Evolutionary conservation across 768 basidiomycete genomes (phyloP).

Genomic region (Boletus subcaerulescens): DNA sequence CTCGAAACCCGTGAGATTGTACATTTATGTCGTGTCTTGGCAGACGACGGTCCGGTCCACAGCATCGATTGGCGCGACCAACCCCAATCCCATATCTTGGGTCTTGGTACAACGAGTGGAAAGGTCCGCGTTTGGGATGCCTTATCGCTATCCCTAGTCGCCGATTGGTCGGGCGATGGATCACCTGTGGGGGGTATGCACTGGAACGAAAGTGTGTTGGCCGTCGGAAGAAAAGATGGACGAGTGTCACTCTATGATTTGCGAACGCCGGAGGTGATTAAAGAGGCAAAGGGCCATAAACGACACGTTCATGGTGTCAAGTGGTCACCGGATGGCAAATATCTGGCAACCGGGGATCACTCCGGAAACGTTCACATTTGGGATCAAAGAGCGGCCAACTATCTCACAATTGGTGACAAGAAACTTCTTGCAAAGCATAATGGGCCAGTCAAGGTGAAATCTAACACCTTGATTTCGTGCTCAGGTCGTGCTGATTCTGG

Average conservation of each 20-base stretch:
- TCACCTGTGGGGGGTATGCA: constrained; percentile 40
- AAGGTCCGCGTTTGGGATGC: constrained; percentile 56
- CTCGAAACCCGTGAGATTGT: constrained; percentile 52
- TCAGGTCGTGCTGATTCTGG: neutral
- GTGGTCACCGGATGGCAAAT: constrained; percentile 39
- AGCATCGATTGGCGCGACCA: constrained; percentile 52
- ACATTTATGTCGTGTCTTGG: constrained; percentile 44
- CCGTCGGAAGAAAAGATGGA: constrained; percentile 40
- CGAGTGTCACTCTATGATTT: constrained; percentile 37
- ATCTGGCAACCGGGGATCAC: constrained; percentile 41
- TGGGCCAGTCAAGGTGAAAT: constrained; percentile 42
- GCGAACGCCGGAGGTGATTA: constrained; percentile 29
- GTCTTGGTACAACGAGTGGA: constrained; percentile 51
- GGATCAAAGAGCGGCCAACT: constrained; percentile 38
- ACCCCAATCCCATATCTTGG: constrained; percentile 41
- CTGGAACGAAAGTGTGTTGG: constrained; percentile 37
- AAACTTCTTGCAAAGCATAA: constrained; percentile 42
- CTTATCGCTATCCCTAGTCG: constrained; percentile 24
- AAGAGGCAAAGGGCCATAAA: constrained; percentile 30
- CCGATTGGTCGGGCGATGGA: constrained; percentile 35
- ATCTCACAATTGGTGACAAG: constrained; percentile 31
- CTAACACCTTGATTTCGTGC: neutral
- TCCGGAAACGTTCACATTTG: constrained; percentile 42
- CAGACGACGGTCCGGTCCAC: constrained; percentile 37
- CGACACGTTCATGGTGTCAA: constrained; percentile 40